phyloP scores from a whole-genome alignment of 139 green algal species.

The Limnomonas spitsbergensis region DNA sequence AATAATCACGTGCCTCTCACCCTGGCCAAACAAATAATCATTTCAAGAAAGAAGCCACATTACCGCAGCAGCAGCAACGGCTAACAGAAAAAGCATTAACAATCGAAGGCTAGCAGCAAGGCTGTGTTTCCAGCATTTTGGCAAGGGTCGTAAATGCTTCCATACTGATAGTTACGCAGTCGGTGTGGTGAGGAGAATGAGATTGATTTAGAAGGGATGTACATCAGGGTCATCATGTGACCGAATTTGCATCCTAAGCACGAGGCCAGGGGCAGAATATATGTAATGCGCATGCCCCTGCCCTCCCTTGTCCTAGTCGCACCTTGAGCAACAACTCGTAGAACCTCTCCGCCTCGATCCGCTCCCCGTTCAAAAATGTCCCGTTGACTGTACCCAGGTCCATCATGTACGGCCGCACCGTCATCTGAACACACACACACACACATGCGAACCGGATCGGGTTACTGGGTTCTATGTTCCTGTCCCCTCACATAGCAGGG shows the following conservation, averaged over 20 bases:
- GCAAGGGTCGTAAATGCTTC: neutral
- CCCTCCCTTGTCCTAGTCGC: neutral
- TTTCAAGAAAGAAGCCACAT: no score
- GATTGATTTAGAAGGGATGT: neutral
- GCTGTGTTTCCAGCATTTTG: neutral
- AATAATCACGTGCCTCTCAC: neutral
- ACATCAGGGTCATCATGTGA: no score
- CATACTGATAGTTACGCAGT: neutral
- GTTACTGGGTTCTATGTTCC: no score
- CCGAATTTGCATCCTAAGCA: neutral
- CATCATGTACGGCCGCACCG: conserved; percentile 84
- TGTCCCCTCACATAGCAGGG: no score
- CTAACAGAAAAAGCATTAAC: no score
- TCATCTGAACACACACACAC: no score
- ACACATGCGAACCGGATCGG: neutral
- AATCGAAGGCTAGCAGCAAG: no score
- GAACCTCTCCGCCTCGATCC: conserved; percentile 75
- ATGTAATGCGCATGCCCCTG: no score
- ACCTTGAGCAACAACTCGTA: conserved; percentile 85
- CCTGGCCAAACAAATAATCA: no score
- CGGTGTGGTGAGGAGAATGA: neutral
- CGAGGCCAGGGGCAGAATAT: neutral
- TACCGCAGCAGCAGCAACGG: no score
- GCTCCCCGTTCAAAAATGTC: conserved; percentile 88
- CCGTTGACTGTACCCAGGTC: conserved; percentile 92